These are phyloP conservation scores for Aegilops umbellulata DNA, from an alignment of 176 grass and related monocot species.

Conservation along the genomic window DNA sequence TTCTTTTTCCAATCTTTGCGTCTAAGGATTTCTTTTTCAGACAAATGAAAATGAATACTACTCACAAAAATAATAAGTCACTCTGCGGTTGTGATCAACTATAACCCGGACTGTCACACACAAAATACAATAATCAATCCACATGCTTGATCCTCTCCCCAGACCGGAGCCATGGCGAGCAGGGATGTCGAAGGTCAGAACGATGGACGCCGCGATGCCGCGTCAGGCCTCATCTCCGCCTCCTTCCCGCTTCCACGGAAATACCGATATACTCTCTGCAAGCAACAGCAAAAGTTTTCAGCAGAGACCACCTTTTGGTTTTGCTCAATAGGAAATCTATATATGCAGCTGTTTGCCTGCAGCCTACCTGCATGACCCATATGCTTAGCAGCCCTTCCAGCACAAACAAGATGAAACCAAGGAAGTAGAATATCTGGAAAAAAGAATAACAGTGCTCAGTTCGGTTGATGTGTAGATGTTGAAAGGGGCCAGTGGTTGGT, in stretches of 20 bases:
- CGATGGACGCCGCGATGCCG: not conserved
- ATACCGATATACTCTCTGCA: slow-evolving; percentile 45
- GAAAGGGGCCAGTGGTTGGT: not conserved
- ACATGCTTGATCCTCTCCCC: not conserved
- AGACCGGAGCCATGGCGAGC: not conserved
- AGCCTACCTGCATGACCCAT: slow-evolving; percentile 60
- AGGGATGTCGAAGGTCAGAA: slow-evolving; percentile 21
- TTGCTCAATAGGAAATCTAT: not conserved
- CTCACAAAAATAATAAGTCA: not conserved
- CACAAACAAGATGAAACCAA: slow-evolving; percentile 57
- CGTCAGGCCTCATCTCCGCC: slow-evolving; percentile 49
- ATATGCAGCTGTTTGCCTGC: not conserved
- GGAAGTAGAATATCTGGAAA: slow-evolving; percentile 66
- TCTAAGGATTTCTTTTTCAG: not conserved
- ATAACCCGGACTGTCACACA: not conserved
- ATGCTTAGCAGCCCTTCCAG: slow-evolving; percentile 57
- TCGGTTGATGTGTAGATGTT: not conserved
- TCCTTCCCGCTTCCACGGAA: slow-evolving; percentile 51
- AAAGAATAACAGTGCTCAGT: not conserved
- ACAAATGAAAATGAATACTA: not conserved
- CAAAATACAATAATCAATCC: slow-evolving; percentile 4
- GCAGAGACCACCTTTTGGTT: not conserved
- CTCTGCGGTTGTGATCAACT: not conserved
- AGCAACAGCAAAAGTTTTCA: not conserved
- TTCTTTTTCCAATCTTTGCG: not conserved